These are phyloP conservation scores for Discostella pseudostelligera DNA, from an alignment of 108 stramenopile genomes.

Conservation along the genomic window DNA sequence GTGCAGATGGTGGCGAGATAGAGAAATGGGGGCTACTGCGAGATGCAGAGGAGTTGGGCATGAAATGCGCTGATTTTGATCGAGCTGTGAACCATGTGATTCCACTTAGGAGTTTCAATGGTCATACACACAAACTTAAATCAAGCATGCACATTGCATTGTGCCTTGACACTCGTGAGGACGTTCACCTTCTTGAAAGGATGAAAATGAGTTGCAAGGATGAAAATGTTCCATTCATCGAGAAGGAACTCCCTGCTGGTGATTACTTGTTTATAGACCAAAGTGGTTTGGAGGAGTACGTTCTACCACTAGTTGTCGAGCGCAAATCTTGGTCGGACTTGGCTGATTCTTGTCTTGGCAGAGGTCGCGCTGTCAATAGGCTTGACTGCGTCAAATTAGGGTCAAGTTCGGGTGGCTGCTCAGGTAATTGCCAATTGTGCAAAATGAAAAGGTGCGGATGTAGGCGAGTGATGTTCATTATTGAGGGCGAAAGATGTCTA, in stretches of 20 bases:
- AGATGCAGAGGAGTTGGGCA: conserved; percentile 38
- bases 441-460: conserved; percentile 60
- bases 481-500: conserved; percentile 55
- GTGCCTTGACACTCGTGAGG: conserved; percentile 51
- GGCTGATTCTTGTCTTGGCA: conserved; percentile 49
- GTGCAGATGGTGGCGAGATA: conserved; percentile 28
- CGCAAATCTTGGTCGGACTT: conserved; percentile 60
- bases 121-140: neutral
- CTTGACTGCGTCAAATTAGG: conserved; percentile 52
- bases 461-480: conserved; percentile 50
- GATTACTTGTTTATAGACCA: conserved; percentile 51
- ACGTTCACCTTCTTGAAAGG: conserved; percentile 40
- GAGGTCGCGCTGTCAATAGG: conserved; percentile 40
- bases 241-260: conserved; percentile 54
- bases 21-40: conserved; percentile 47
- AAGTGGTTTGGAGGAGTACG: conserved; percentile 24
- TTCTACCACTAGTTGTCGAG: conserved; percentile 51
- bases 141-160: conserved; percentile 20
- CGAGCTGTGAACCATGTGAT: conserved; percentile 22
- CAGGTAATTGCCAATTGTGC: conserved; percentile 50
- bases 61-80: conserved; percentile 46
- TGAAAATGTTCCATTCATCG: conserved; percentile 34
- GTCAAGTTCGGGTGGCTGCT: conserved; percentile 16
- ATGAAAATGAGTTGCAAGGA: conserved; percentile 38
- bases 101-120: conserved; percentile 1